phyloP scores from a whole-genome alignment of 768 basidiomycete genomes.

The Mycena galericulata region DNA sequence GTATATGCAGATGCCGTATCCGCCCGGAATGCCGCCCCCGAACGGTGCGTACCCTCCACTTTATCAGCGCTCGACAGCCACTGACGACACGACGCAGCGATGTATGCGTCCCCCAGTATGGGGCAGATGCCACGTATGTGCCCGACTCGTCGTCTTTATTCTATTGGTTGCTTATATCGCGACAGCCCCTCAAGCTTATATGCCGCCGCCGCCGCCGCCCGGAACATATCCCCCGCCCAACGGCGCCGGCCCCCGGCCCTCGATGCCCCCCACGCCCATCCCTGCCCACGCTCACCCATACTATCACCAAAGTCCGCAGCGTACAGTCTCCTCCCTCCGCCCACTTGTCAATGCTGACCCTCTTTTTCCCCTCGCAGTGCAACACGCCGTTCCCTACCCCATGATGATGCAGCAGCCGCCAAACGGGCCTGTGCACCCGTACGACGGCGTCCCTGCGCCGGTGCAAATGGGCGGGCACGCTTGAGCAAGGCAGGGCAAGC shows the following conservation, averaged over 20 bases:
- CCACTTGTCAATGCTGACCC: conserved; percentile 39
- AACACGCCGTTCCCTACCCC: conserved; percentile 88
- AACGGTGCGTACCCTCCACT: conserved; percentile 64
- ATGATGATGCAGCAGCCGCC: conserved; percentile 93
- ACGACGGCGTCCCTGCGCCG: conserved; percentile 76
- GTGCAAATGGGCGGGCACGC: conserved; percentile 86
- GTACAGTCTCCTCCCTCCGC: conserved; percentile 53
- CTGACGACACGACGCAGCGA: conserved; percentile 57
- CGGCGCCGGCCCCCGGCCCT: conserved; percentile 82
- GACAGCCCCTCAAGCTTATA: conserved; percentile 79
- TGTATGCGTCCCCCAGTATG: conserved; percentile 88
- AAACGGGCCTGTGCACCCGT: conserved; percentile 75
- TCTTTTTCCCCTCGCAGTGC: conserved; percentile 61
- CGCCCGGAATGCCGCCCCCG: conserved; percentile 82
- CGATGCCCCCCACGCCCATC: conserved; percentile 93
- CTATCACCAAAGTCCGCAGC: conserved; percentile 91
- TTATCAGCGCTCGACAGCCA: background rate
- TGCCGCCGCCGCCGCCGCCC: conserved; percentile 77
- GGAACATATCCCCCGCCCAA: conserved; percentile 86
- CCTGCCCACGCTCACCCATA: conserved; percentile 89
- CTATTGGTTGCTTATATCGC: conserved; percentile 9
- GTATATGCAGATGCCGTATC: conserved; percentile 91
- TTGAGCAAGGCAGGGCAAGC: conserved; percentile 46
- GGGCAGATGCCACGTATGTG: conserved; percentile 88
- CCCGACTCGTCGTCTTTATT: background rate